These are phyloP conservation scores for Fusarium anguioides DNA, from an alignment of 2,329 filamentous ascomycete species.

Conservation along the genomic window DNA sequence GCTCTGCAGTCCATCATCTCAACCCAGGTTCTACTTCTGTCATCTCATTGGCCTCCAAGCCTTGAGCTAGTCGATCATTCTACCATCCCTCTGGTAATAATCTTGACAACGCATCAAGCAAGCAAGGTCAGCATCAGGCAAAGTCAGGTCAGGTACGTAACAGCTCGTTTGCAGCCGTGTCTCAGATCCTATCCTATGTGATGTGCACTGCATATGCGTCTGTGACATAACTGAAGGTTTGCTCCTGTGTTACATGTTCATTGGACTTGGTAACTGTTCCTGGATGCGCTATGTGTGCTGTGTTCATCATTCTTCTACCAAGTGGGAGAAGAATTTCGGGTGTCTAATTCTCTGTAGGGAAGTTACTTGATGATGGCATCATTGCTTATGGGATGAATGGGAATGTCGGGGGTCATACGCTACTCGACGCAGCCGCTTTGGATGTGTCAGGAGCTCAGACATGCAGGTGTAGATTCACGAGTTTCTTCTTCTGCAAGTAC, in stretches of 20 bases:
- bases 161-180: slow-evolving; percentile 2
- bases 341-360: neutral
- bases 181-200: slow-evolving; percentile 19
- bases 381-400: neutral
- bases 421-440: slow-evolving; percentile 1
- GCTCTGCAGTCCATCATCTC: neutral
- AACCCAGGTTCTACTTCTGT: neutral
- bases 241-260: neutral
- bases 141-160: slow-evolving; percentile 2
- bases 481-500: neutral
- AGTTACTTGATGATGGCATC: neutral
- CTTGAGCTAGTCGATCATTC: slow-evolving; percentile 20
- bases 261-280: neutral
- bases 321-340: neutral
- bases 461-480: neutral
- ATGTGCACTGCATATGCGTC: neutral
- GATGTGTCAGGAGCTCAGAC: neutral
- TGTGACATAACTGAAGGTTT: slow-evolving; percentile 1
- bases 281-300: neutral
- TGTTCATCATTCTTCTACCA: neutral
- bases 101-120: slow-evolving; percentile 27
- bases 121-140: neutral
- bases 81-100: slow-evolving; percentile 18
- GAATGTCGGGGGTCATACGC: neutral
- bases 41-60: slow-evolving; percentile 11